Evolutionary conservation across 2,329 filamentous ascomycete genomes (phyloP), one percentile per base, ranked within the genome.

Genomic region (Penicillium sp.): DNA sequence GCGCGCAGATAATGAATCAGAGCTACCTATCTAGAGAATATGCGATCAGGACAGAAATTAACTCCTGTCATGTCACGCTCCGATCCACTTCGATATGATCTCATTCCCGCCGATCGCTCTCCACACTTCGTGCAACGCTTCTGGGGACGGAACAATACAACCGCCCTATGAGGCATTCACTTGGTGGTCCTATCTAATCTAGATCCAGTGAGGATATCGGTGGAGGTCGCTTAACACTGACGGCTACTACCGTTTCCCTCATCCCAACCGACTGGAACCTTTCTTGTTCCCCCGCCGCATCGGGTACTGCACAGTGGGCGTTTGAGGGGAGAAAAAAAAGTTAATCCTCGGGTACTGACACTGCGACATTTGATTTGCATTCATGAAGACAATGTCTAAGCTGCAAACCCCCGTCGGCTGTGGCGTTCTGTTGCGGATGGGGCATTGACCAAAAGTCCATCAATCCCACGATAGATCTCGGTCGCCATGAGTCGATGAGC

Each of bases 401-500:
- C 41, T 51, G 48, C 41, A 47, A 30, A 37, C 13, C 37, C 35
- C 47, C 47, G 45, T 50, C 42, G 50, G 44, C 7, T 47, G 40
- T 51, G 51, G 40, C 46, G 50, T 30, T 32, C 33, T 10, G 33
- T 11, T 10, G 23, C n/a, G 10, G 12, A 13, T 6, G 16, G 9
- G n/a, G 26, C 15, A 9, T 50, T 50, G 31, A 66, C 50, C 53
- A 62, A 58, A 29, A 59, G 44, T 23, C 53, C 54, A 32, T 60
- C 52, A 44, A 66, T 62, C 18, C 57, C 61, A 36, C 59, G 52
- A 47, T 64, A 65, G 27, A 66, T 54, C 29, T 62, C 62, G 28
- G 45, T 48, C 22, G 58, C 63, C 56, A 68, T 55, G 28, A 68
- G 51, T 23, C 56, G 54, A 41, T 67, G 62, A 15, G 60, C 62